Evolutionary conservation across 1,139 yeast species (phyloP), one percentile per base, ranked within the genome.

Genomic region (Lodderomyces oxycetoniae): DNA sequence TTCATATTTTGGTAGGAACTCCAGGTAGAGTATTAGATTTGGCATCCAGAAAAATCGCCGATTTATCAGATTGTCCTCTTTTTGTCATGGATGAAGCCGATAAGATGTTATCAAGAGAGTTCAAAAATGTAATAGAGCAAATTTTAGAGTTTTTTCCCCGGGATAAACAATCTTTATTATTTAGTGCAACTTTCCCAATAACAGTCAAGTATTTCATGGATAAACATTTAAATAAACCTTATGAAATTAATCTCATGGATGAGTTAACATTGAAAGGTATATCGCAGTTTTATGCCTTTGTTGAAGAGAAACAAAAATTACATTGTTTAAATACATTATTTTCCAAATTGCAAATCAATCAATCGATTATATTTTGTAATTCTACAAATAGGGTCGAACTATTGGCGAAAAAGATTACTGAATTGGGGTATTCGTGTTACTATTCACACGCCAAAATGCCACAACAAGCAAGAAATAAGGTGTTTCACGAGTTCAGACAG

Each of bases 51-150:
- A 72, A 76, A 38, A 72, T 89, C 38, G 95, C 94, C 13, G 95
- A 91, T 55, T 75, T 93, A 44, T 78, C 86, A 34, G 86, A 83
- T 48, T 87, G 96, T 61, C 81, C 86, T 31, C 71, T 88, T 59
- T 89, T 91, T 56, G 81, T 93, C 37, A 89, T 91, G 97, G 99
- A 91, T 61, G 99, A 91, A 68, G 99, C 98, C 35, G 99, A 91
- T 63, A 93, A 91, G 62, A 86, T 91, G 83, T 74, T 91, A 44
- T 79, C 93, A 31, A 79, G 89, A 48, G 98, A 91, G 55, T 93
- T 91, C 60, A 84, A 85, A 48, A 77, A 79, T 26, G 80, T 89
- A 39, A 86, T 91, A 47, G 95, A 86, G 59, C 95, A 87, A 59
- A 83, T 91, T 41, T 71, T 91, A 50, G 71, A 73, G 32, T 86